These are phyloP conservation scores for Penicillium taxi DNA, from an alignment of 495 filamentous ascomycete genomes.

Conservation along the genomic window DNA sequence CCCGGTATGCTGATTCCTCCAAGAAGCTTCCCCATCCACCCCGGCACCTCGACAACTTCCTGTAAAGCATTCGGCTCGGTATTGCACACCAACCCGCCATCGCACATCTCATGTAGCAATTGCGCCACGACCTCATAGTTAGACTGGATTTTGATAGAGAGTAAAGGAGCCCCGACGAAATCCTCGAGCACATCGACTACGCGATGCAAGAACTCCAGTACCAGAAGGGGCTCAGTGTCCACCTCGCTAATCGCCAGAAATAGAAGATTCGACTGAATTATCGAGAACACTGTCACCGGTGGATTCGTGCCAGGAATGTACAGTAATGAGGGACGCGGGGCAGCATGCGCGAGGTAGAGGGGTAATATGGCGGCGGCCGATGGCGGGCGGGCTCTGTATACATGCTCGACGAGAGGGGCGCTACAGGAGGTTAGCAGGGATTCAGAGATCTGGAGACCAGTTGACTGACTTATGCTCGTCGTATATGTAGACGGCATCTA, in stretches of 20 bases:
- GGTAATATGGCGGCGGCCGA: slow-evolving; percentile 68
- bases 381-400: slow-evolving; percentile 67
- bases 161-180: slow-evolving; percentile 81
- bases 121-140: slow-evolving; percentile 95
- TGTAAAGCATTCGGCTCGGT: slow-evolving; percentile 90
- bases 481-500: slow-evolving; percentile 94
- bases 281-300: slow-evolving; percentile 82
- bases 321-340: slow-evolving; percentile 77
- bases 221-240: slow-evolving; percentile 88
- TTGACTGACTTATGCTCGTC: slow-evolving; percentile 72
- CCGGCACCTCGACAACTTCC: slow-evolving; percentile 85
- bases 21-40: slow-evolving; percentile 83
- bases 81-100: slow-evolving; percentile 80
- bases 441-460: not conserved
- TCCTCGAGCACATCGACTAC: slow-evolving; percentile 91
- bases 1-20: slow-evolving; percentile 75
- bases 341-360: slow-evolving; percentile 77
- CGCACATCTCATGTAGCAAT: slow-evolving; percentile 90
- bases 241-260: slow-evolving; percentile 75
- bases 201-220: slow-evolving; percentile 90
- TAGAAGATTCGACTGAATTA: slow-evolving; percentile 76
- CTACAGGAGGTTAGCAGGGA: slow-evolving; percentile 27
- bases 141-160: slow-evolving; percentile 74
- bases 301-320: slow-evolving; percentile 75
- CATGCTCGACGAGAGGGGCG: slow-evolving; percentile 57